phyloP scores from a whole-genome alignment of 164 flowering plant species.

The Vitis riparia region DNA sequence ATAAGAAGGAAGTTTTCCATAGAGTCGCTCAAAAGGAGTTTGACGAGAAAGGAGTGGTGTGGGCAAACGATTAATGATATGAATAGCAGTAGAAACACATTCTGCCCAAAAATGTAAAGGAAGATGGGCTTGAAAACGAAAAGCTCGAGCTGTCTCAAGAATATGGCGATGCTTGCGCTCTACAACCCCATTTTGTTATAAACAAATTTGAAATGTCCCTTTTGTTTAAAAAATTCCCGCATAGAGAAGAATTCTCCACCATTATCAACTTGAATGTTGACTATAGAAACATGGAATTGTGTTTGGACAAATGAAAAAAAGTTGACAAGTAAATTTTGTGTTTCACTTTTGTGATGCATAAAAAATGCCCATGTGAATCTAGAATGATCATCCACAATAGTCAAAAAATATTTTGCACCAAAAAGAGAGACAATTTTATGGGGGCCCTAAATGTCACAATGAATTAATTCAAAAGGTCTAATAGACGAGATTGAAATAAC shows the following conservation, averaged over 20 bases:
- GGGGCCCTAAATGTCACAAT: conserved; percentile 5
- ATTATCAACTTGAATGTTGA: too few species aligned
- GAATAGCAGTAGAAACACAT: not conserved
- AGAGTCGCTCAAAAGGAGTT: too few species aligned
- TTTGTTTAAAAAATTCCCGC: too few species aligned
- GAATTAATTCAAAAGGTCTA: not conserved
- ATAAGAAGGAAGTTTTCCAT: not conserved
- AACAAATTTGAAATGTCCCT: too few species aligned
- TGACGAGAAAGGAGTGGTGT: not conserved
- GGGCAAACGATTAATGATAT: conserved; percentile 4
- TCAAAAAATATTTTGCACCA: too few species aligned
- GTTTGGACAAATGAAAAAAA: conserved; percentile 1
- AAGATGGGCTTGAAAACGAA: conserved; percentile 5
- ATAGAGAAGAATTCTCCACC: too few species aligned
- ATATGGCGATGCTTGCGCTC: conserved; percentile 14
- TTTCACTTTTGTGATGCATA: not conserved
- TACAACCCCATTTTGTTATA: conserved; percentile 10
- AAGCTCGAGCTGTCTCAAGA: conserved; percentile 7
- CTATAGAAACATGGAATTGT: not conserved
- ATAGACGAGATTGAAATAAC: not conserved
- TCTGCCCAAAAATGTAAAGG: conserved; percentile 11
- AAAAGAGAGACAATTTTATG: not conserved
- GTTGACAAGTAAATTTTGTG: not conserved
- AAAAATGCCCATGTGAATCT: not conserved
- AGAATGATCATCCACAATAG: not conserved